Conservation (phyloP, 192 early-diverging fungal genomes). For the Funneliformis mosseae region DNA sequence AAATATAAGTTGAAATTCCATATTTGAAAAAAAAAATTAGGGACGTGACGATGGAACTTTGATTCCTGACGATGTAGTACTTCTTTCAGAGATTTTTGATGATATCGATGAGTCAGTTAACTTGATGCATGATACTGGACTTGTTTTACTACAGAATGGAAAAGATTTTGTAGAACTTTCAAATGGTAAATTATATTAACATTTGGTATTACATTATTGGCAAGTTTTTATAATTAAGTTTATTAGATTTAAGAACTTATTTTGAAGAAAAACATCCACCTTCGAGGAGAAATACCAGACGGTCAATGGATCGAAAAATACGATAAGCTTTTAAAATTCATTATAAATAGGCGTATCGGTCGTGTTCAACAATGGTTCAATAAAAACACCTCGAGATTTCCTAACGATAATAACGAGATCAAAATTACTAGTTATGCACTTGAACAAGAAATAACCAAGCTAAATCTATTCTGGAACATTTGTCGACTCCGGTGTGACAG, state of each 20-base stretch:
- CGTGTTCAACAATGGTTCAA: conserved; percentile 34
- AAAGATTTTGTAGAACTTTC: conserved; percentile 24
- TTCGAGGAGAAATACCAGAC: conserved; percentile 11
- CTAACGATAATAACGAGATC: conserved; percentile 30
- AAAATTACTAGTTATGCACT: conserved; percentile 19
- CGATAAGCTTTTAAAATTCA: conserved; percentile 22
- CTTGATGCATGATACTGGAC: conserved; percentile 24
- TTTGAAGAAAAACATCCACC: conserved; percentile 25
- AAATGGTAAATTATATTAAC: not conserved
- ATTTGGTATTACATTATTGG: not conserved
- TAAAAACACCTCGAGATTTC: conserved; percentile 11
- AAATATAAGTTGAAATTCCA: no score
- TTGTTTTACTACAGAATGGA: conserved; percentile 4
- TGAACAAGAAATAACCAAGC: conserved; percentile 27
- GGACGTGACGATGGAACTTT: conserved; percentile 1
- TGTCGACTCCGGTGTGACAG: conserved; percentile 24
- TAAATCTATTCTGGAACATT: conserved; percentile 26
- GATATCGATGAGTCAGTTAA: conserved; percentile 5
- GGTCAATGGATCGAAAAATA: conserved; percentile 22
- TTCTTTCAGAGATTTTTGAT: conserved; percentile 16
- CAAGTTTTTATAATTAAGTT: not conserved
- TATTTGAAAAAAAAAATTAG: not conserved
- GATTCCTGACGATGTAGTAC: conserved; percentile 26
- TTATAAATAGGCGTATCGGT: conserved; percentile 18
- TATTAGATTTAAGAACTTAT: conserved; percentile 6